Percentiles rank a stretch among this genome's conserved stretches.
Evolutionary conservation across 2,329 filamentous ascomycete species (phyloP).

Genomic region (Colletotrichum siamense): DNA sequence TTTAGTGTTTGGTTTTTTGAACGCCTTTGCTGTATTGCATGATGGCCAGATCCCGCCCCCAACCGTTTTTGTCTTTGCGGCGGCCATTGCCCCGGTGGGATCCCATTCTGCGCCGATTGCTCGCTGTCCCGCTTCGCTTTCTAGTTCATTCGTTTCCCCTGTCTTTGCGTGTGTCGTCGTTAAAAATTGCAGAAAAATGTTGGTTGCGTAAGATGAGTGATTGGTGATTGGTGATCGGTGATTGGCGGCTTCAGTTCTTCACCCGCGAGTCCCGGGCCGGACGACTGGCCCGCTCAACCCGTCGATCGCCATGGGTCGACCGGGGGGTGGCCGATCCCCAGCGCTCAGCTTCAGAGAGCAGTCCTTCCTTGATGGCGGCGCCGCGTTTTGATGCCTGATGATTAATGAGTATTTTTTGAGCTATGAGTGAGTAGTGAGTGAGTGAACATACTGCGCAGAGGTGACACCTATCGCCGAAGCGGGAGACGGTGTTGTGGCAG

Average conservation of each 20-base stretch:
- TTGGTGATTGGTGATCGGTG: background rate
- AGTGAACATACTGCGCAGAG: conserved; percentile 29
- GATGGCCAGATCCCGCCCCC: background rate
- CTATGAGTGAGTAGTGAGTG: background rate
- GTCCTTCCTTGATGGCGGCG: conserved; percentile 19
- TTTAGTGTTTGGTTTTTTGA: background rate
- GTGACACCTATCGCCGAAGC: conserved; percentile 34
- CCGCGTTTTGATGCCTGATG: conserved; percentile 15
- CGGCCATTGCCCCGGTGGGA: background rate
- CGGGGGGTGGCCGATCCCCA: conserved; percentile 16
- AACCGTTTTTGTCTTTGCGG: background rate
- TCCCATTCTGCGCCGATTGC: background rate
- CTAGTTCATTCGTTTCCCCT: background rate
- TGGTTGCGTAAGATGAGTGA: background rate
- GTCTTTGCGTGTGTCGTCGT: background rate
- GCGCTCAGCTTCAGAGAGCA: conserved; percentile 18
- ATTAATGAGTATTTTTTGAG: background rate
- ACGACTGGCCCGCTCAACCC: conserved; percentile 14
- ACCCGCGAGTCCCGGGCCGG: conserved; percentile 13
- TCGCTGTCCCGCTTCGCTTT: background rate
- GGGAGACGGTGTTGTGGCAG: conserved; percentile 34
- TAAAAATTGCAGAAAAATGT: background rate
- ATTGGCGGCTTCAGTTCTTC: conserved; percentile 2
- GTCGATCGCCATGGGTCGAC: conserved; percentile 14
- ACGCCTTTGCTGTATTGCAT: background rate